These are phyloP conservation scores for Mytilinidion resinicola DNA, from an alignment of 495 filamentous ascomycete species.

Conservation along the genomic window DNA sequence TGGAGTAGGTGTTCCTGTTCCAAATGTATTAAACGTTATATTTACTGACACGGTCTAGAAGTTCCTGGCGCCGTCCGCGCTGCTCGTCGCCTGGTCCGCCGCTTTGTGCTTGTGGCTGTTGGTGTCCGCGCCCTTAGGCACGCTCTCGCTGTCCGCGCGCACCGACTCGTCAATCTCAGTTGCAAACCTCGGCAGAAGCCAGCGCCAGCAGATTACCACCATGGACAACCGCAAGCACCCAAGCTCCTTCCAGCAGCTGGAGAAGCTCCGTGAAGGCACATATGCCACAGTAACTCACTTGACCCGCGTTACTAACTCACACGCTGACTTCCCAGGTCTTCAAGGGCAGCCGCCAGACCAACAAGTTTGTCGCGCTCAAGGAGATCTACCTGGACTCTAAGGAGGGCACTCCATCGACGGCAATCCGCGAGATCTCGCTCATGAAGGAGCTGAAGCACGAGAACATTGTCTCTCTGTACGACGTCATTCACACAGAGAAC, in stretches of 20 bases:
- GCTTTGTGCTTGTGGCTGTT: too few species aligned
- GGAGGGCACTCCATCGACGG: constrained; percentile 92
- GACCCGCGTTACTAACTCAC: not conserved
- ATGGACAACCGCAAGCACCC: constrained; percentile 84
- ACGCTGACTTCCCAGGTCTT: constrained; percentile 33
- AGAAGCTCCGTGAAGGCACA: constrained; percentile 96
- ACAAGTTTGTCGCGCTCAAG: constrained; percentile 72
- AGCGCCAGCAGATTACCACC: constrained; percentile 25
- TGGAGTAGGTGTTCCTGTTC: too few species aligned
- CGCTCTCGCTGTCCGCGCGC: constrained; percentile 33
- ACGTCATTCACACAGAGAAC: constrained; percentile 89
- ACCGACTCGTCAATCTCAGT: constrained; percentile 40
- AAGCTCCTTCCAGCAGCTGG: constrained; percentile 96
- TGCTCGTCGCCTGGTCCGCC: too few species aligned
- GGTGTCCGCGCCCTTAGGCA: constrained; percentile 37
- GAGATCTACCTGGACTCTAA: constrained; percentile 97
- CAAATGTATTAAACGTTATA: too few species aligned
- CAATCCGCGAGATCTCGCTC: constrained; percentile 91
- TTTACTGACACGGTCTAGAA: too few species aligned
- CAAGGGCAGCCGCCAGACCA: constrained; percentile 41
- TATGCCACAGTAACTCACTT: constrained; percentile 76
- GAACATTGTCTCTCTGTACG: constrained; percentile 85
- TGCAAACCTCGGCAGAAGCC: constrained; percentile 32
- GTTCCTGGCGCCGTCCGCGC: too few species aligned
- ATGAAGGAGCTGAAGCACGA: constrained; percentile 94